Base-by-base conservation (phyloP, 2,329 filamentous ascomycete genomes). In the Tolypocladium guangdongense region DNA sequence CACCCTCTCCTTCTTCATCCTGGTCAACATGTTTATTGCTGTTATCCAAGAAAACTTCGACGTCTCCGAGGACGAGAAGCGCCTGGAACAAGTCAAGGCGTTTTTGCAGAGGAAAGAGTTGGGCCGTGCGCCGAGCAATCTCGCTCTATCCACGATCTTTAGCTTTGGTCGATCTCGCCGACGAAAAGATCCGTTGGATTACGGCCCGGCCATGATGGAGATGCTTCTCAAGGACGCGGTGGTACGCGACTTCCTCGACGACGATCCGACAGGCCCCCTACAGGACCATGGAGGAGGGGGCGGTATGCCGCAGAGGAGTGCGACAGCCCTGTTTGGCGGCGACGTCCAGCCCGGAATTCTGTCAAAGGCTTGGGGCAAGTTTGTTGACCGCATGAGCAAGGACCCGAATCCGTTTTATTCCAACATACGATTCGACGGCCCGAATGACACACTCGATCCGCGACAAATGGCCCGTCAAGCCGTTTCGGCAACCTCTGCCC, bases 21-120 rank as follows among this genome's bases (percentile, higher is more conserved):
- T 97, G 57, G 74, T 99, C 74, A 99, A 97, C 66, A 99, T 99
- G 93, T 99, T 99, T 76, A 97, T 99, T 88, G 93, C 93, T 77
- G 93, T 99, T 72, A 99, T 99, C 59, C 93, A 99, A 69, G 93
- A 99, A 66, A 99, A 96, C 64, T 99, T 99, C 66, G 93, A 99
- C 71, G 90, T 99, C 30, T 95, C 91, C 4, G 93, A 99, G 67
- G 95, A 99, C 66, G 91, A 97, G 68, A 99, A 99, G 71, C 90
- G 95, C 22, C 73, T 97, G 57, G 90, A 97, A 66, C 95, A 99
- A 71, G 91, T 99, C 56, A 92, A 91, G 64, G 89, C 92, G 1
- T 99, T 97, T 62, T 74, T 99, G 46, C 89, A 95, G 64, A 84
- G 91, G 60, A 95, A 92, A 66, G 91, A 97, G 62, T 75, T 96